Evolutionary conservation across 495 filamentous ascomycete species (phyloP).

Genomic region (Parmelia sp.): DNA sequence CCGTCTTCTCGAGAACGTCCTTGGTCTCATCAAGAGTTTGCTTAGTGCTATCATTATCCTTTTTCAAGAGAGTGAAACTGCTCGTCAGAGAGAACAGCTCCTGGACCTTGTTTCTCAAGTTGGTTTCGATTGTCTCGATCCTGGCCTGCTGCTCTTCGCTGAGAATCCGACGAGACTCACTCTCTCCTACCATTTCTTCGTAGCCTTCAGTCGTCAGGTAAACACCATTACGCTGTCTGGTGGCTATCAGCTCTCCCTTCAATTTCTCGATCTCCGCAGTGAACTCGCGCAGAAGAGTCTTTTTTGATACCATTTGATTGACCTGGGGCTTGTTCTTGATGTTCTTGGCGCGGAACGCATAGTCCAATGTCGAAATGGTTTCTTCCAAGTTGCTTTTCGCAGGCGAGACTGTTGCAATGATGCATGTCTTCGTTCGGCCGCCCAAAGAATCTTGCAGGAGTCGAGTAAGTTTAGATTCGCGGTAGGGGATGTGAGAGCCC

Average conservation of each 20-base stretch:
- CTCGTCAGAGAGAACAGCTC: slow-evolving; percentile 80
- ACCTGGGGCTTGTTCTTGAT: slow-evolving; percentile 96
- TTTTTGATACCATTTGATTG: slow-evolving; percentile 85
- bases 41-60: slow-evolving; percentile 73
- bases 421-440: slow-evolving; percentile 93
- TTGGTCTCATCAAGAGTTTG: slow-evolving; percentile 68
- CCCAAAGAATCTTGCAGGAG: slow-evolving; percentile 94
- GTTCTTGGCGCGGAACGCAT: slow-evolving; percentile 95
- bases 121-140: slow-evolving; percentile 86
- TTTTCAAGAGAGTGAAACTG: slow-evolving; percentile 76
- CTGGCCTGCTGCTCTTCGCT: slow-evolving; percentile 87
- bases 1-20: slow-evolving; percentile 76
- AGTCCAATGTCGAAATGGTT: slow-evolving; percentile 95
- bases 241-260: slow-evolving; percentile 87
- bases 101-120: slow-evolving; percentile 82
- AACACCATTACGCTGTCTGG: slow-evolving; percentile 88
- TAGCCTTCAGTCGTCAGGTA: slow-evolving; percentile 80
- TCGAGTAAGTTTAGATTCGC: slow-evolving; percentile 93
- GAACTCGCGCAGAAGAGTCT: slow-evolving; percentile 82
- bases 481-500: slow-evolving; percentile 85
- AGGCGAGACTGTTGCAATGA: slow-evolving; percentile 93
- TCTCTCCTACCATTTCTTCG: slow-evolving; percentile 81
- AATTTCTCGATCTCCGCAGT: slow-evolving; percentile 91
- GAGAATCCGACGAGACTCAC: slow-evolving; percentile 85
- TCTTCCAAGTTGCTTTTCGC: slow-evolving; percentile 93